These are phyloP conservation scores for Populus ilicifolia DNA, from an alignment of 345 rosid genomes.

Conservation along the genomic window DNA sequence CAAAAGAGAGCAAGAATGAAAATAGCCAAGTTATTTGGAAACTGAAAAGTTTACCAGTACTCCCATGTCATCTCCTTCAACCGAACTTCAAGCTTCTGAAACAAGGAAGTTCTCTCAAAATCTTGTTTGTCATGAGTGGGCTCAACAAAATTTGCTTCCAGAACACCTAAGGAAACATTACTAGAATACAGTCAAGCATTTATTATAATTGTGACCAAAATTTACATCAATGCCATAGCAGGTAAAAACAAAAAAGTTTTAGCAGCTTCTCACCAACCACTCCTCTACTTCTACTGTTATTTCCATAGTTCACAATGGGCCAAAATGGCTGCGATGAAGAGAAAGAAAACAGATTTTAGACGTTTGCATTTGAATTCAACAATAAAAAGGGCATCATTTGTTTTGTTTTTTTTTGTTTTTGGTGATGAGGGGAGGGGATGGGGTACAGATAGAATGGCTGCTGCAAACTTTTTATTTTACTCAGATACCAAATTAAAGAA, in stretches of 20 bases:
- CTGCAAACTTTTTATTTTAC: too few relatives aligned
- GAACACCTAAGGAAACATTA: conserved; percentile 48
- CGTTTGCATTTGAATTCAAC: neutral
- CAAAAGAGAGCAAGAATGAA: neutral
- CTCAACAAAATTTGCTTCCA: conserved; percentile 90
- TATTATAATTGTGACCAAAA: neutral
- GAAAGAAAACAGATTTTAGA: neutral
- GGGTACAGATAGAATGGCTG: too few relatives aligned
- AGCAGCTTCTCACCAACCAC: conserved; percentile 74
- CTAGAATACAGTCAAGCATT: neutral
- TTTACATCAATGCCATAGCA: neutral
- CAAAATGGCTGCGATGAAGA: conserved; percentile 72
- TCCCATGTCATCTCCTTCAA: conserved; percentile 90
- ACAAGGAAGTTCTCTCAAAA: conserved; percentile 89
- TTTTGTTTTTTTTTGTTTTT: too few relatives aligned
- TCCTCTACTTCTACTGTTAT: conserved; percentile 66
- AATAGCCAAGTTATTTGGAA: neutral
- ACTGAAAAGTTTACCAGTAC: conserved; percentile 57
- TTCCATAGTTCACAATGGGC: conserved; percentile 52
- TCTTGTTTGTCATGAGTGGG: conserved; percentile 97
- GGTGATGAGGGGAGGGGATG: too few relatives aligned
- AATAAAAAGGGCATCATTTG: too few relatives aligned
- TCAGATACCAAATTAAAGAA: too few relatives aligned
- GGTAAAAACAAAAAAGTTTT: conserved; percentile 1
- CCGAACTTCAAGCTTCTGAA: conserved; percentile 90